Conservation (phyloP, 768 basidiomycete species). For the Leccinellum rugosiceps region DNA sequence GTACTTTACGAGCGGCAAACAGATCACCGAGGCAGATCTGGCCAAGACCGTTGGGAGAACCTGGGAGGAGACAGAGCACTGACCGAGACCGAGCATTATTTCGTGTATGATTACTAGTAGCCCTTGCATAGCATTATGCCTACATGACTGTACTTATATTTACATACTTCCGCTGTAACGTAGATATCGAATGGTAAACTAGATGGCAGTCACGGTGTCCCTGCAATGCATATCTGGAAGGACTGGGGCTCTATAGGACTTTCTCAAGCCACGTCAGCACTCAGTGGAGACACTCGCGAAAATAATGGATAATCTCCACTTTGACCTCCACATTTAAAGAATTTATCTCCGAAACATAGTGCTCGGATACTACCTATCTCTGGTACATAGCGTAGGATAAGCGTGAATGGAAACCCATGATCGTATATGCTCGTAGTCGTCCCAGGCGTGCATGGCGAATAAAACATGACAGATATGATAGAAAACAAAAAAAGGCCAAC, state of each 20-base stretch:
- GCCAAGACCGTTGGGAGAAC: conserved; percentile 82
- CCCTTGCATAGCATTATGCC: not conserved
- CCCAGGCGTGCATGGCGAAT: not conserved
- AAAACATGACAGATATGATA: not conserved
- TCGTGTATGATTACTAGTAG: not conserved
- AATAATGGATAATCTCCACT: no score
- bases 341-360: no score
- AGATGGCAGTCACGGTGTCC: not conserved
- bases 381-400: not conserved
- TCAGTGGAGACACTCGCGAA: not conserved
- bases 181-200: conserved; percentile 1
- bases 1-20: conserved; percentile 82
- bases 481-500: not conserved
- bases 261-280: no score
- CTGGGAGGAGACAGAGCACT: conserved; percentile 91
- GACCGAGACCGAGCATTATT: conserved; percentile 7
- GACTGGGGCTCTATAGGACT: no score
- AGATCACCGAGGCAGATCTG: conserved; percentile 74
- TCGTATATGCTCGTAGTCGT: not conserved
- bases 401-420: not conserved
- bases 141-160: not conserved
- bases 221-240: no score
- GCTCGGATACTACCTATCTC: not conserved
- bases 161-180: not conserved
- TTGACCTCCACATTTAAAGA: no score